Conservation (phyloP, 2,329 filamentous ascomycete genomes). For the Thyridium curvatum region DNA sequence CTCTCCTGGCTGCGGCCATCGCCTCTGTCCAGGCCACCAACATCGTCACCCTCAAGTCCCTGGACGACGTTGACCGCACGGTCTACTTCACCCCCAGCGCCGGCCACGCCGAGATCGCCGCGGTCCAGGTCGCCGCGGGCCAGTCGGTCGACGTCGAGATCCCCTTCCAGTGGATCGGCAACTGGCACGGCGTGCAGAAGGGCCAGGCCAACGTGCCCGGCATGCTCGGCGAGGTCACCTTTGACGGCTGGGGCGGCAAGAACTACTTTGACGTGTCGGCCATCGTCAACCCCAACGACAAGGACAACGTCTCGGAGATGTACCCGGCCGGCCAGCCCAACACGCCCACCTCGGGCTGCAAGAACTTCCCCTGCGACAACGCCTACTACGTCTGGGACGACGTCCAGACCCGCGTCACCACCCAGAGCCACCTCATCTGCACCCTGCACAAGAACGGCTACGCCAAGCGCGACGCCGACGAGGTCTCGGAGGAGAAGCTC, state of each 20-base stretch:
- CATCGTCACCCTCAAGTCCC: slow-evolving; percentile 51
- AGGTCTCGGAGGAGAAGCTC: slow-evolving; percentile 6
- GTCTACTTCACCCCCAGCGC: slow-evolving; percentile 43
- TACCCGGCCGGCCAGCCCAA: slow-evolving; percentile 20
- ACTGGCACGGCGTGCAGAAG: slow-evolving; percentile 24
- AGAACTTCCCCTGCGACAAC: slow-evolving; percentile 30
- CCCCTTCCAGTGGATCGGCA: slow-evolving; percentile 20
- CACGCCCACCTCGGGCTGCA: slow-evolving; percentile 30
- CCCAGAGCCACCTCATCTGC: slow-evolving; percentile 23
- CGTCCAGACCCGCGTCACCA: slow-evolving; percentile 28
- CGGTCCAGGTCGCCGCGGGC: slow-evolving; percentile 31
- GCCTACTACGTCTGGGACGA: slow-evolving; percentile 33
- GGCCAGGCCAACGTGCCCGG: slow-evolving; percentile 24
- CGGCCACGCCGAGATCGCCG: slow-evolving; percentile 24
- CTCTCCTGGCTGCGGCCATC: slow-evolving; percentile 33
- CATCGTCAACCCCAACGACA: slow-evolving; percentile 33
- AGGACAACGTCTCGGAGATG: slow-evolving; percentile 30
- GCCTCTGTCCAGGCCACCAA: slow-evolving; percentile 36
- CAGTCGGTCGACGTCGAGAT: slow-evolving; percentile 30
- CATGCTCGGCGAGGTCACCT: slow-evolving; percentile 28
- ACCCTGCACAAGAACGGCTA: slow-evolving; percentile 13
- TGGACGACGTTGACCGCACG: slow-evolving; percentile 43
- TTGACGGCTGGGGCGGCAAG: slow-evolving; percentile 24
- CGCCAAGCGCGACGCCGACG: slow-evolving; percentile 4
- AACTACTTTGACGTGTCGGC: slow-evolving; percentile 40